Base-by-base conservation (phyloP, 2,329 filamentous ascomycete species). In the Phyllosticta paracitricarpa region DNA sequence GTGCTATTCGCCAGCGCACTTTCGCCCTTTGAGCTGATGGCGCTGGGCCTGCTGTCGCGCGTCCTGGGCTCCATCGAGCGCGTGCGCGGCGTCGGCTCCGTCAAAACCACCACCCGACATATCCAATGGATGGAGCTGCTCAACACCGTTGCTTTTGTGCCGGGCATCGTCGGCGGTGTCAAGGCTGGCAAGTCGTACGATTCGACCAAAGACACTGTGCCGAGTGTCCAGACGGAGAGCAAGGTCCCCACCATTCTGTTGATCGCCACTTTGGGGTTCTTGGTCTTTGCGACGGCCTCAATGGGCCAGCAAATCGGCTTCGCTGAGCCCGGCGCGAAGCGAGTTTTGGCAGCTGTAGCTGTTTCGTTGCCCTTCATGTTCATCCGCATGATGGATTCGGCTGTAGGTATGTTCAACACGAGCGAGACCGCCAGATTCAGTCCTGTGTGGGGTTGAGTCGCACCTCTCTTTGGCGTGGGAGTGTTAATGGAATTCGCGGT, bases 261-360 rank as follows among this genome's bases (percentile, higher is more conserved):
- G 22, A 57, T 61, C 4, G 59, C 24, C 26, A 35, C 51, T 2
- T 53, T 57, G n/a, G 54, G 19, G 2, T 40, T 19, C 12, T 35
- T 61, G 8, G 59, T 61, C 7, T 10, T 30, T 12, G 48, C 3
- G 14, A 51, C 59, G 7, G 54, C 9, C 6, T 2, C 30, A 28
- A 28, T 14, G 3, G 56, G 40, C 54, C 48, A 19, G 19, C 30
- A 28, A 14, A 51, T 61, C 3, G 8, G 14, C 26, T 57, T 25
- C n/a, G 59, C 59, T 7, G 54, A 61, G 59, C 17, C 28, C 0
- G 59, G 59, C 8, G 59, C 57, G 59, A 61, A 61, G 59, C 51
- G 59, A n/a, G 2, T 61, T 26, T 22, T 61, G 14, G 54, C 22
- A 0, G 51, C 59, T 1, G 24, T 61, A 1, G 54, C 14, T 2